Evolutionary conservation across 352 stramenopile genomes (phyloP).

Genomic region (Phytophthora brassicae): DNA sequence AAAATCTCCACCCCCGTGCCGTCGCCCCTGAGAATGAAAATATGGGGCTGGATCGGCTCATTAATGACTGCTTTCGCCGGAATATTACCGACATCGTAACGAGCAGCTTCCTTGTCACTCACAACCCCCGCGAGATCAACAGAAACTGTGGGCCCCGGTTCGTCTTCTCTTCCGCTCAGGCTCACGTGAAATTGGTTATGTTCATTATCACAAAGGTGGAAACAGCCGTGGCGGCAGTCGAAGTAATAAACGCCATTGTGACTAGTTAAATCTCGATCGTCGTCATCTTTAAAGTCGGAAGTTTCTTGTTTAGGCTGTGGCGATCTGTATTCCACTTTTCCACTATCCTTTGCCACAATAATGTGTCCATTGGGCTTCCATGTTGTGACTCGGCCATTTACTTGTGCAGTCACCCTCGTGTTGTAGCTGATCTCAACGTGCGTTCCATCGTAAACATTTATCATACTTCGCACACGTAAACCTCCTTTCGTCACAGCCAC

Average conservation of each 20-base stretch:
- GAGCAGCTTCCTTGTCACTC: conserved; percentile 45
- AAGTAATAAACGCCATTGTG: conserved; percentile 80
- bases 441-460: conserved; percentile 60
- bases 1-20: conserved; percentile 66
- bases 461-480: conserved; percentile 51
- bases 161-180: conserved; percentile 34
- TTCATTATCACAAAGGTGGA: conserved; percentile 70
- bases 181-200: conserved; percentile 67
- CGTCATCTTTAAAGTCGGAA: conserved; percentile 40
- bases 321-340: conserved; percentile 57
- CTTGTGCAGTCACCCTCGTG: conserved; percentile 72
- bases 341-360: conserved; percentile 72
- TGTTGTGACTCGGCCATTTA: conserved; percentile 64
- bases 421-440: conserved; percentile 71
- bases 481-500: conserved; percentile 76
- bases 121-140: conserved; percentile 69
- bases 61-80: conserved; percentile 67
- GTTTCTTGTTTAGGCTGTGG: background rate
- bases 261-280: conserved; percentile 58
- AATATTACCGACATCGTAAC: conserved; percentile 56
- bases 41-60: conserved; percentile 68
- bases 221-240: conserved; percentile 47
- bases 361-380: conserved; percentile 46
- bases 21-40: conserved; percentile 77
- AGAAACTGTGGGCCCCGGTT: conserved; percentile 24